Evolutionary conservation across 1,284 basidiomycete species (phyloP).

Genomic region (Malassezia brasiliensis): DNA sequence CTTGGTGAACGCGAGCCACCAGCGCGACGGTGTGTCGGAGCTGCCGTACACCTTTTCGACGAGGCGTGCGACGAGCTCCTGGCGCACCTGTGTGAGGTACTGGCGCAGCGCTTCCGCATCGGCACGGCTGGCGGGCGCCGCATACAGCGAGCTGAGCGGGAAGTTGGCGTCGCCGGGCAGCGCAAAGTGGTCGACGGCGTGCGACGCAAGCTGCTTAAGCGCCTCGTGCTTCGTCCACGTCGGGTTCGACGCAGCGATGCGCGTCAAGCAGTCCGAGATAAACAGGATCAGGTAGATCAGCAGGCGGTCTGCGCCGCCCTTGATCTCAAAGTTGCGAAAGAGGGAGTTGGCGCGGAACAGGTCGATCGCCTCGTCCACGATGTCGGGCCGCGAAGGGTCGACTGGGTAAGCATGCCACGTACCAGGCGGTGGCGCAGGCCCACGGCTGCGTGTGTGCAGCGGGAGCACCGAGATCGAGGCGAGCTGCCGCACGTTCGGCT

Average conservation of each 20-base stretch:
- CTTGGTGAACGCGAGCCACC: conserved; percentile 94
- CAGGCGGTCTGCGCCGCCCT: conserved; percentile 81
- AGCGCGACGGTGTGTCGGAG: conserved; percentile 89
- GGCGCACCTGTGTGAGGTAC: conserved; percentile 83
- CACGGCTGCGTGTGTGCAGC: conserved; percentile 79
- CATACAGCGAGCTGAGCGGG: conserved; percentile 83
- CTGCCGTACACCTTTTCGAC: conserved; percentile 69
- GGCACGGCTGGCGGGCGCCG: conserved; percentile 62
- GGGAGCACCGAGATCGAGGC: conserved; percentile 87
- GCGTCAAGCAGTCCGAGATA: conserved; percentile 86
- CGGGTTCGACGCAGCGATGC: conserved; percentile 36
- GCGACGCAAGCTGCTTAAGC: conserved; percentile 73
- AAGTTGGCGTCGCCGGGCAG: conserved; percentile 95
- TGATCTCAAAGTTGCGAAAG: conserved; percentile 99
- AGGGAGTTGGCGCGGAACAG: conserved; percentile 97
- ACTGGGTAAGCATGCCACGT: conserved; percentile 55
- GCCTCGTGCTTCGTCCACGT: conserved; percentile 61
- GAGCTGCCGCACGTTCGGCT: conserved; percentile 66
- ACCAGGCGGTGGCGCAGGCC: conserved; percentile 67
- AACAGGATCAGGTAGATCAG: conserved; percentile 97
- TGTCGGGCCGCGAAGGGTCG: conserved; percentile 70
- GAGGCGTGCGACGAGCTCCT: conserved; percentile 76
- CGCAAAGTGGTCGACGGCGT: conserved; percentile 77
- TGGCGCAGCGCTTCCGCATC: conserved; percentile 83
- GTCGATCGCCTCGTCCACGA: conserved; percentile 91